Evolutionary conservation across 352 stramenopile genomes (phyloP), one percentile per base, ranked within the genome.

Genomic region (Peronospora belbahrii): DNA sequence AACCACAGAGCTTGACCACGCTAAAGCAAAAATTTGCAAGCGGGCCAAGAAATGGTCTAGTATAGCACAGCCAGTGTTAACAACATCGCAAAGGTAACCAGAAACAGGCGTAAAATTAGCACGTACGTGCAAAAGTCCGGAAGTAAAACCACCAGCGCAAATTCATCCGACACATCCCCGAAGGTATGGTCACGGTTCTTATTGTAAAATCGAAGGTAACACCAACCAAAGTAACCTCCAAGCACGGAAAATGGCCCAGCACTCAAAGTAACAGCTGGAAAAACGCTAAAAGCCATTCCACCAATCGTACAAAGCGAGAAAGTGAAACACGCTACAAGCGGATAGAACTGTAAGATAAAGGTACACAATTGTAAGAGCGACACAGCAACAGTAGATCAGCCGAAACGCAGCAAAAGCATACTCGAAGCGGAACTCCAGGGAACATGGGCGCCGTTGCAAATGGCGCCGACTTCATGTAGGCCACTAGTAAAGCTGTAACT

Each of bases 181-280:
- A 82, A 42, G 4, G 69, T 82, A 18, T 72, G 60, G 25, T 91
- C 82, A 13, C 53, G 44, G 52, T 91, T 94, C 52, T 83, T 85
- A 51, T 80, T 76, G 11, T 91, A 56, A 49, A 92, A 92, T 19
- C 82, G 82, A 18, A 94, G 67, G 53, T 88, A 91, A 49, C 83
- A 90, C 82, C 82, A 94, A 9, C 79, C 79, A 46, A 90, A 83
- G 59, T 67, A 94, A 38, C 76, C 73, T 17, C 82, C 82, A 13
- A 87, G 65, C 9, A 83, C 39, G 19, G 82, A 83, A 43, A 79
- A 90, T 9, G 82, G 82, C 0, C 79, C 82, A 18, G 82, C 77
- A 45, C 77, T 79, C 3, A 55, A 56, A n/a, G 64, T 75, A 28
- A 88, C 32, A 10, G 70, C 43, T 3, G 56, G 47, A 1, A 62